These are phyloP conservation scores for Flaveria trinervia DNA, from an alignment of 129 eudicot species.

Conservation along the genomic window DNA sequence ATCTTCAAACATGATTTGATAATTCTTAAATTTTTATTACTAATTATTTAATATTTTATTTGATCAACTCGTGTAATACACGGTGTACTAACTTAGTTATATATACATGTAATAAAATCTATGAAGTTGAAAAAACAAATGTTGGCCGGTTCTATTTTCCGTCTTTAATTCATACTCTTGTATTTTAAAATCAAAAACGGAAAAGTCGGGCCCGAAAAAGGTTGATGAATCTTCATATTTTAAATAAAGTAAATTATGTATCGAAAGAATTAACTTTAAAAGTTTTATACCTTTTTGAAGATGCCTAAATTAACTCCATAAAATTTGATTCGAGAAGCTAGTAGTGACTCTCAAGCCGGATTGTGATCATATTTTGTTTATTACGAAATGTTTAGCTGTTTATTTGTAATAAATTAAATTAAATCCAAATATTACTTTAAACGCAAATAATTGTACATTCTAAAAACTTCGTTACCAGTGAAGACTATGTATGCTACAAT, in stretches of 20 bases:
- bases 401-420: too few relatives aligned
- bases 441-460: background rate
- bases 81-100: too few relatives aligned
- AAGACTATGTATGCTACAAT: too few relatives aligned
- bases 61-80: too few relatives aligned
- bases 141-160: too few relatives aligned
- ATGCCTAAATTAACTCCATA: background rate
- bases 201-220: background rate
- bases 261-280: background rate
- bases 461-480: too few relatives aligned
- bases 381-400: background rate
- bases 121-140: too few relatives aligned
- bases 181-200: background rate
- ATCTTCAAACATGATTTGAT: too few relatives aligned
- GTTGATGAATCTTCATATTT: background rate
- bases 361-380: background rate
- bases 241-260: too few relatives aligned
- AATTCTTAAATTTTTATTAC: too few relatives aligned
- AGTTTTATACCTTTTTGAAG: background rate
- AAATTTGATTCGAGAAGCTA: constrained; percentile 1
- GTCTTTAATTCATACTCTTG: background rate
- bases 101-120: too few relatives aligned
- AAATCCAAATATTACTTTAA: background rate
- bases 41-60: too few relatives aligned
- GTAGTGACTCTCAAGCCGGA: background rate